phyloP scores from a whole-genome alignment of 2,329 filamentous ascomycete species.

The Sarocladium kiliense region DNA sequence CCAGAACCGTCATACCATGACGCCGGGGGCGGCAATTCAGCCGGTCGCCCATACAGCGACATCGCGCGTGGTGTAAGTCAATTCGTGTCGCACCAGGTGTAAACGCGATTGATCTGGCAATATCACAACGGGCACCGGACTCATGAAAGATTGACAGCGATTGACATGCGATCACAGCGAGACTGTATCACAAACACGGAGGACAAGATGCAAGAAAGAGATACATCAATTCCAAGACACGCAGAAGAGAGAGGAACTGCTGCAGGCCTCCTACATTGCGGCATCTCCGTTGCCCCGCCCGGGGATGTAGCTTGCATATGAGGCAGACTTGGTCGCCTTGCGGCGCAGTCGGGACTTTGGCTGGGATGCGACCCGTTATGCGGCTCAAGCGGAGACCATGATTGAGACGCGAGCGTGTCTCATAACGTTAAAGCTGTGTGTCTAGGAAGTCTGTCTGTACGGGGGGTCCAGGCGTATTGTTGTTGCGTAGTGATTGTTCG shows the following conservation, averaged over 20 bases:
- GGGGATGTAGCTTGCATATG: not conserved
- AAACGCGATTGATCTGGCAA: not conserved
- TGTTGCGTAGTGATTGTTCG: too few relatives aligned
- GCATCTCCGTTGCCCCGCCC: not conserved
- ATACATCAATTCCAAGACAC: not conserved
- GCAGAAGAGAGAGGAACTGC: not conserved
- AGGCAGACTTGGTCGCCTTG: constrained; percentile 1
- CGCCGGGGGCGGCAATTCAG: not conserved
- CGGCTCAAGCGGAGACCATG: not conserved
- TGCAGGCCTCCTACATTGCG: not conserved
- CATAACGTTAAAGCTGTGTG: too few relatives aligned
- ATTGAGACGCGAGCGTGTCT: not conserved
- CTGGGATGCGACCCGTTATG: not conserved
- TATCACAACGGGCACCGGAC: too few relatives aligned
- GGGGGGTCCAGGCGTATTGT: too few relatives aligned
- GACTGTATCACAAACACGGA: too few relatives aligned
- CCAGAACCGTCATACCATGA: not conserved
- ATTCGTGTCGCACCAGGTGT: not conserved
- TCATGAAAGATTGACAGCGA: too few relatives aligned
- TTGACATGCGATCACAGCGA: too few relatives aligned
- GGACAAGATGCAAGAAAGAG: not conserved
- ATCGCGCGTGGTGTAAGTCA: not conserved
- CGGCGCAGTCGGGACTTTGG: constrained; percentile 1
- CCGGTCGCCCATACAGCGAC: not conserved
- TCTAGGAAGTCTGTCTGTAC: too few relatives aligned